These are phyloP conservation scores for Xylaria castorea DNA, from an alignment of 495 filamentous ascomycete species.

Conservation along the genomic window DNA sequence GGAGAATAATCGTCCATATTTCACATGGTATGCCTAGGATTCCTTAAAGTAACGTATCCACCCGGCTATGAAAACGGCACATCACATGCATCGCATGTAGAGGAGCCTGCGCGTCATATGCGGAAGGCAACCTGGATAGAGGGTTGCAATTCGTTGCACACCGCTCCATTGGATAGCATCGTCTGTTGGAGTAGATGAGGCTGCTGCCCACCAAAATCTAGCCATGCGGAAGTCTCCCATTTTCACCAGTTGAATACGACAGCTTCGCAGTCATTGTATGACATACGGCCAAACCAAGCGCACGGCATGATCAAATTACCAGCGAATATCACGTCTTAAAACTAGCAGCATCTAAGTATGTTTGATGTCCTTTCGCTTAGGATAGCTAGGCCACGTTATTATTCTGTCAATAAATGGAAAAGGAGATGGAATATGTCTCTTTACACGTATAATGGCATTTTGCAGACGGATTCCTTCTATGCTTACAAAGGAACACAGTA, in stretches of 20 bases:
- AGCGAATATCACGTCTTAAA: not conserved
- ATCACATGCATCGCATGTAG: constrained; percentile 19
- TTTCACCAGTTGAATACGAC: constrained; percentile 12
- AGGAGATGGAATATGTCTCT: not conserved
- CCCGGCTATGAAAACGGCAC: constrained; percentile 3
- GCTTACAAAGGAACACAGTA: not conserved
- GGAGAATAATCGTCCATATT: not conserved
- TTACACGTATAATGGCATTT: not conserved
- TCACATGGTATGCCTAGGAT: not conserved
- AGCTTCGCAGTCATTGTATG: constrained; percentile 5
- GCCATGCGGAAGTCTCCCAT: constrained; percentile 4
- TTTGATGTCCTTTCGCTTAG: not conserved
- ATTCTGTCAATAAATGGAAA: not conserved
- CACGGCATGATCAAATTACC: not conserved
- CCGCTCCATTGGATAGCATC: constrained; percentile 23
- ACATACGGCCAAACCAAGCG: not conserved
- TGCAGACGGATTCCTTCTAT: not conserved
- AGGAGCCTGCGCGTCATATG: constrained; percentile 23
- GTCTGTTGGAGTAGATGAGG: constrained; percentile 20
- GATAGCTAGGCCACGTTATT: not conserved
- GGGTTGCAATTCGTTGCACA: constrained; percentile 19
- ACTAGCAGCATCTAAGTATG: not conserved
- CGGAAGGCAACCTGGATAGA: constrained; percentile 18
- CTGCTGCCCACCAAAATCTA: constrained; percentile 22
- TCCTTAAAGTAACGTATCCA: not conserved